Percentiles rank a stretch among this genome's conserved stretches.
These are phyloP conservation scores for Lepidium didymum DNA, from an alignment of 345 rosid species.

Conservation along the genomic window DNA sequence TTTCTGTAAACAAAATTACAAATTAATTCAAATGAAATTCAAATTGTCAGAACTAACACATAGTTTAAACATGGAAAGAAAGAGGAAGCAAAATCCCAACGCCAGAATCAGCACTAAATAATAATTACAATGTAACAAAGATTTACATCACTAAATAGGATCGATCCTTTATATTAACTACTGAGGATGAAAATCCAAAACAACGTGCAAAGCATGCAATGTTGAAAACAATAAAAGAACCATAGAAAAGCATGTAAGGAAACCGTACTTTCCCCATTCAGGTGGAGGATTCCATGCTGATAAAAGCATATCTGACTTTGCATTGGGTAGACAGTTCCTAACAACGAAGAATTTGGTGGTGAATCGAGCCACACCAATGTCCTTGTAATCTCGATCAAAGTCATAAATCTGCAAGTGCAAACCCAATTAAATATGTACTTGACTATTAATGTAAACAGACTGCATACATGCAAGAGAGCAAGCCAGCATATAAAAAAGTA, in stretches of 20 bases:
- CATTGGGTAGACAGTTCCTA: slow-evolving; percentile 73
- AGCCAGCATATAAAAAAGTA: background rate
- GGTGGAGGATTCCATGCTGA: slow-evolving; percentile 97
- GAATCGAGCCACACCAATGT: slow-evolving; percentile 87
- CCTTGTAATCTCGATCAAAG: slow-evolving; percentile 97
- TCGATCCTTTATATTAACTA: background rate
- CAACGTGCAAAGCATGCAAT: background rate
- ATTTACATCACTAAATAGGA: background rate
- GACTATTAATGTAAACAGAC: background rate
- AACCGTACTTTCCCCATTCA: slow-evolving; percentile 92
- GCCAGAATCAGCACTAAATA: slow-evolving; percentile 1
- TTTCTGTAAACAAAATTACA: slow-evolving; percentile 44
- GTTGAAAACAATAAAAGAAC: background rate
- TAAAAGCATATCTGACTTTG: slow-evolving; percentile 84
- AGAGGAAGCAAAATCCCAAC: background rate
- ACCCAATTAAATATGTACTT: background rate
- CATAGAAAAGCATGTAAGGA: background rate
- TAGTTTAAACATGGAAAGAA: background rate
- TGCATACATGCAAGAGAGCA: background rate
- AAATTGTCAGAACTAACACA: background rate
- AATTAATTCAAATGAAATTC: background rate
- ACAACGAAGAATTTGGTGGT: slow-evolving; percentile 80
- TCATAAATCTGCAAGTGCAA: slow-evolving; percentile 64
- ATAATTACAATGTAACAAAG: background rate
- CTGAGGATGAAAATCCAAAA: background rate